phyloP scores from a whole-genome alignment of 257 asterid species.

The Plantago elongata region DNA sequence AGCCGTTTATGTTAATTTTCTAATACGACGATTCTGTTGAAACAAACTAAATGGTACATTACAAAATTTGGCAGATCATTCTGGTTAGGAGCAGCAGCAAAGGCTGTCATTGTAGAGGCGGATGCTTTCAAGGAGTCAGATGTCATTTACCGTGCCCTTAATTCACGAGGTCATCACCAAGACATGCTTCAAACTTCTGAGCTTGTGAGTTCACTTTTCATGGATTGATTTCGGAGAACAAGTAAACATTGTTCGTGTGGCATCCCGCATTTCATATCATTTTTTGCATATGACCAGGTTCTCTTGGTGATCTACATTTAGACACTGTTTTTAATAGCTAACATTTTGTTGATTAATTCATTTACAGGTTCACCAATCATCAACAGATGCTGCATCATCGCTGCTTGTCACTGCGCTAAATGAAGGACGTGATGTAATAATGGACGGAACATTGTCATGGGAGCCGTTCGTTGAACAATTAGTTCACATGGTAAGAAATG shows the following conservation, averaged over 20 bases:
- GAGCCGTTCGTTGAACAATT: slow-evolving; percentile 93
- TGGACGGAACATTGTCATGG: slow-evolving; percentile 98
- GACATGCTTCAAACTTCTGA: slow-evolving; percentile 99
- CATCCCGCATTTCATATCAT: too few relatives aligned
- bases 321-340: too few relatives aligned
- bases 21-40: too few relatives aligned
- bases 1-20: neutral
- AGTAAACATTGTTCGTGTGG: too few relatives aligned
- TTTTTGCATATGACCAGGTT: too few relatives aligned
- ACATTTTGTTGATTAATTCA: neutral
- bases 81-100: slow-evolving; percentile 72
- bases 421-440: slow-evolving; percentile 94
- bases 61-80: slow-evolving; percentile 47
- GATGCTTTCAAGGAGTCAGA: slow-evolving; percentile 97
- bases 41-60: neutral
- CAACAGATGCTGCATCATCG: slow-evolving; percentile 95
- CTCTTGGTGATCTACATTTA: too few relatives aligned
- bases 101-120: slow-evolving; percentile 88
- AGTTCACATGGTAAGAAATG: slow-evolving; percentile 77
- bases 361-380: slow-evolving; percentile 82
- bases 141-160: slow-evolving; percentile 77
- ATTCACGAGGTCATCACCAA: slow-evolving; percentile 73
- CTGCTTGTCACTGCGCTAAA: slow-evolving; percentile 83
- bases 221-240: neutral
- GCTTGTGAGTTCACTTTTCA: slow-evolving; percentile 25